Percentiles rank a stretch among this genome's conserved stretches.
Conservation (phyloP, 257 asterid species). For the Ilex aquifolium region DNA sequence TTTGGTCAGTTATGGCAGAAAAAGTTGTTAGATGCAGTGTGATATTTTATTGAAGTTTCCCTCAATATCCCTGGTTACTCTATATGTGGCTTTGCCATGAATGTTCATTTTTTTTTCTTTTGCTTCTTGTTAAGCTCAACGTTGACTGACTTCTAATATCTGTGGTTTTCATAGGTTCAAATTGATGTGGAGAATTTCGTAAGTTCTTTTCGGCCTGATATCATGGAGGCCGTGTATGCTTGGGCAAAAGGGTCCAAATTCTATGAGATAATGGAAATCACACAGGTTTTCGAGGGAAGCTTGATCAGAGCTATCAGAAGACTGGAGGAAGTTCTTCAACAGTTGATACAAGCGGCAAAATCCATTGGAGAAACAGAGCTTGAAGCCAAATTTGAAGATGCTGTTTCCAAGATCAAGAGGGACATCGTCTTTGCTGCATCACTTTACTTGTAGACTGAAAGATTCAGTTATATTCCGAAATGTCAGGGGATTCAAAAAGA, state of each 20-base stretch:
- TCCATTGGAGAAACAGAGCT: slow-evolving; percentile 86
- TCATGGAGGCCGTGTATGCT: slow-evolving; percentile 83
- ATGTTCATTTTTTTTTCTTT: too few relatives aligned
- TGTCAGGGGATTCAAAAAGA: too few relatives aligned
- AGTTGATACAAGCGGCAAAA: slow-evolving; percentile 83
- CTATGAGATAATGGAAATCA: slow-evolving; percentile 84
- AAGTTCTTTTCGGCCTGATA: slow-evolving; percentile 74
- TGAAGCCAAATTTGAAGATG: slow-evolving; percentile 84
- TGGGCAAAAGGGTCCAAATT: slow-evolving; percentile 95
- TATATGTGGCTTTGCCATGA: too few relatives aligned
- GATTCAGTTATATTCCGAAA: background rate
- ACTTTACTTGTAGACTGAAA: slow-evolving; percentile 48
- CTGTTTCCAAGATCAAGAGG: slow-evolving; percentile 86
- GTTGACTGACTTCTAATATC: too few relatives aligned
- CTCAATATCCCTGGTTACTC: too few relatives aligned
- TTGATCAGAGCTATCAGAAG: slow-evolving; percentile 95
- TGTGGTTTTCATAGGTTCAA: slow-evolving; percentile 50
- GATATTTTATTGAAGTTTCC: too few relatives aligned
- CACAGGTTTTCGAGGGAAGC: slow-evolving; percentile 98
- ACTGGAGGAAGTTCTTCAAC: slow-evolving; percentile 95
- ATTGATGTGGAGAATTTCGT: slow-evolving; percentile 87
- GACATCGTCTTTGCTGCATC: slow-evolving; percentile 99
- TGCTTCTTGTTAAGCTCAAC: background rate
- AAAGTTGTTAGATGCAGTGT: too few relatives aligned
- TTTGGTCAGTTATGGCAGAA: too few relatives aligned